Evolutionary conservation across 2,329 filamentous ascomycete genomes (phyloP).

Genomic region (Penicillium sp.): DNA sequence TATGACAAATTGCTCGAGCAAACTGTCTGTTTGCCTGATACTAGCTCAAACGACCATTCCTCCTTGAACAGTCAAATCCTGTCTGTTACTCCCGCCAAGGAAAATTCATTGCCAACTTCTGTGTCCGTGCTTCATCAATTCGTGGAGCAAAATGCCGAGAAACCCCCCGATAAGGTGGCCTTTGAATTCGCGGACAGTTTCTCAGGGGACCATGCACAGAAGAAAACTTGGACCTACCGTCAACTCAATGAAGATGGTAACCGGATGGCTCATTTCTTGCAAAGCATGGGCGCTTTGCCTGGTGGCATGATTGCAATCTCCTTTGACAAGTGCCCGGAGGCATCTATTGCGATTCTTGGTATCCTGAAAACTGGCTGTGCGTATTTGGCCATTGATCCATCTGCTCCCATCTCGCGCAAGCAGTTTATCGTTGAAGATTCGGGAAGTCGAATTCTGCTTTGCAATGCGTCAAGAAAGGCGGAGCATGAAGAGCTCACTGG

Average conservation of each 20-base stretch:
- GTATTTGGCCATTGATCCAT: constrained; percentile 73
- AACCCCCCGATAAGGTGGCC: constrained; percentile 57
- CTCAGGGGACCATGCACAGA: constrained; percentile 42
- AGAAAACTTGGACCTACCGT: constrained; percentile 64
- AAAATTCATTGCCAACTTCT: constrained; percentile 52
- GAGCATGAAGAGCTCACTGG: constrained; percentile 34
- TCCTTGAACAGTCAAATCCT: constrained; percentile 36
- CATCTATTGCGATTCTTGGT: constrained; percentile 74
- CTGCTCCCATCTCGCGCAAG: constrained; percentile 65
- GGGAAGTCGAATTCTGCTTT: constrained; percentile 57
- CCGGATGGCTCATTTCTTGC: constrained; percentile 61
- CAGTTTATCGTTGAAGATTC: constrained; percentile 74
- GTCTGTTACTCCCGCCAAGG: constrained; percentile 60
- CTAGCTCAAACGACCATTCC: constrained; percentile 38
- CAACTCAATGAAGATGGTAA: constrained; percentile 67
- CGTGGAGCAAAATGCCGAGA: constrained; percentile 58
- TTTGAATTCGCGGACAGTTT: constrained; percentile 67
- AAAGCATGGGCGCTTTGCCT: constrained; percentile 43
- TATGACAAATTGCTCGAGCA: constrained; percentile 62
- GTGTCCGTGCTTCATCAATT: constrained; percentile 67
- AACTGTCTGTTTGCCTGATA: constrained; percentile 49
- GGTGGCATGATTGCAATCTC: constrained; percentile 67
- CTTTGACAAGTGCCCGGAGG: constrained; percentile 79
- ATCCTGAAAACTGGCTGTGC: constrained; percentile 76
- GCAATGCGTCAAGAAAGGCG: constrained; percentile 44